Evolutionary conservation across 306 rosid species (phyloP).

Genomic region (Elaeagnus macrophylla): DNA sequence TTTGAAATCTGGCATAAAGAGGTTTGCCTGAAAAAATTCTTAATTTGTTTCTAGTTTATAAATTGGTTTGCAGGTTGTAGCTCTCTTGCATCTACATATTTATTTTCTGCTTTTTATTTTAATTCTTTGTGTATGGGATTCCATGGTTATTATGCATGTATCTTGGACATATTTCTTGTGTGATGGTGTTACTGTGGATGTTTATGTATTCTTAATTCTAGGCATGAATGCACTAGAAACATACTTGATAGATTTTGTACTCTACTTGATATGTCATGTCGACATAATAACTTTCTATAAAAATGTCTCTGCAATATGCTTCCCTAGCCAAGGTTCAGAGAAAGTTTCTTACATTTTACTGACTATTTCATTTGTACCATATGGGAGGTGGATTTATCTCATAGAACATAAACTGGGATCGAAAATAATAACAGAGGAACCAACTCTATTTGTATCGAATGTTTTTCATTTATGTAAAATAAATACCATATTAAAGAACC

Average conservation of each 20-base stretch:
- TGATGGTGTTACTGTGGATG: no score
- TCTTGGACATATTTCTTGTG: not conserved
- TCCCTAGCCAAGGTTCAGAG: no score
- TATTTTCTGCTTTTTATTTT: not conserved
- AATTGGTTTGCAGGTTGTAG: not conserved
- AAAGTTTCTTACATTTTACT: slow-evolving; percentile 1
- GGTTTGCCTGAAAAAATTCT: slow-evolving; percentile 32
- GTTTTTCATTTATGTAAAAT: not conserved
- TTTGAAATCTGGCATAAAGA: slow-evolving; percentile 64
- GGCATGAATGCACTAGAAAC: no score
- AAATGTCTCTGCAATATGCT: not conserved
- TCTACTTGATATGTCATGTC: no score
- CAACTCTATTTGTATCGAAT: not conserved
- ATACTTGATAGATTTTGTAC: no score
- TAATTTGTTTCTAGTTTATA: not conserved
- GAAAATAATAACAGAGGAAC: not conserved
- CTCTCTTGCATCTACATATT: not conserved
- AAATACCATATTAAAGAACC: not conserved
- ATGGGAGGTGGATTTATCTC: not conserved
- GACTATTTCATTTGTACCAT: not conserved
- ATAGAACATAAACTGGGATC: not conserved
- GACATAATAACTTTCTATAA: not conserved
- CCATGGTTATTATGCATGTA: not conserved
- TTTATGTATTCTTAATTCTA: no score
- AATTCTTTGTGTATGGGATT: not conserved